Base-by-base conservation (phyloP, 164 flowering plant genomes). In the Vitis riparia region DNA sequence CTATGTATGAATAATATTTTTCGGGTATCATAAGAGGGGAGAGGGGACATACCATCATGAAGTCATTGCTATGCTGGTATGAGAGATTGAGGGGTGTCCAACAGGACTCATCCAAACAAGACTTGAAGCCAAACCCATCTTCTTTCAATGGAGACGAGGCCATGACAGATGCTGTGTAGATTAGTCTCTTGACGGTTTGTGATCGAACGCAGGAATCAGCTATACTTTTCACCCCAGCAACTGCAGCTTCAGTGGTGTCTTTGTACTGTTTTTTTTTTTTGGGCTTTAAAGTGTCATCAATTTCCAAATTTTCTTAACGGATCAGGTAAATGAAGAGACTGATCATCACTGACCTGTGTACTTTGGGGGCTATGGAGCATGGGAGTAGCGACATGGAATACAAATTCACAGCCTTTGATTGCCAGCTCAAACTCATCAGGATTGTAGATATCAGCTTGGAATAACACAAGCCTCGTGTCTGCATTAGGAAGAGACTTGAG, bases 101-200 rank as follows among this genome's bases (percentile, higher is more conserved):
- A 53, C 69, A 72, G 4, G 75, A 67, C 19, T 76, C 79, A 49
- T 76, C 79, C 8, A 68, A 8, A 51, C 16, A 51, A 3, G 60
- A 8, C 23, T 52, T 59, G 9, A 49, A 37, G 1, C 81, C 83
- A 1, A 48, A 16, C 1, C 81, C 85, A 59, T 82, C 83, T 3
- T 82, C 81, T 51, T 77, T 78, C 67, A 82, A 15, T 9, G 84
- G 83, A 0, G 90, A 86, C 0, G 80, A 64, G 0, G 87, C 68
- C 17, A 78, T 8, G 8, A 78, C 78, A 13, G 81, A 49, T 27
- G 84, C 84, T 1, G 90, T 85, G 77, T 87, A 84, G 44, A 89
- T 84, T 19, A 89, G 80, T 5, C 83, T 69, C 71, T 77, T 87
- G 15, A 84, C 89, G 1, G 81, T 83, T 2, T 72, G 71, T 58